A percentile compares a stretch with the other conserved stretches of the same genome.
Evolutionary conservation across 495 filamentous ascomycete genomes (phyloP).

Genomic region (Hyaloscypha finlandica): DNA sequence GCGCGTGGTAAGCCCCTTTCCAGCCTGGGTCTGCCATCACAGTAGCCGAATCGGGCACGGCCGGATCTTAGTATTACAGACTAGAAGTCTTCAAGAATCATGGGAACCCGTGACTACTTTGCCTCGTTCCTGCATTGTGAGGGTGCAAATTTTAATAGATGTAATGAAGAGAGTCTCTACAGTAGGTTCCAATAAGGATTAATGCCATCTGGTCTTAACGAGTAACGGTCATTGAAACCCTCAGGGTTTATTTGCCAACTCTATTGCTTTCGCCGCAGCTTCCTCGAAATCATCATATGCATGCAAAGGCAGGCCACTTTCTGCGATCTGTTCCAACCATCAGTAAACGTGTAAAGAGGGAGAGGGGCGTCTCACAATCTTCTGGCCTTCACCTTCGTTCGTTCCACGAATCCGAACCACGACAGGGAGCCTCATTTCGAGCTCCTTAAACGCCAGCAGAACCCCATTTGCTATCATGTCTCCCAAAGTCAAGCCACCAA

Average conservation of each 20-base stretch:
- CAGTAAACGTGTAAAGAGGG: neutral
- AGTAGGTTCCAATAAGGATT: no score
- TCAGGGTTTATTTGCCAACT: constrained; percentile 50
- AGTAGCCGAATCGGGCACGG: no score
- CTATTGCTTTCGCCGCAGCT: constrained; percentile 73
- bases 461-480: constrained; percentile 91
- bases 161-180: no score
- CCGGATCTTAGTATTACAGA: no score
- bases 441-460: constrained; percentile 72
- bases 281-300: constrained; percentile 84
- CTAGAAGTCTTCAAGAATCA: no score
- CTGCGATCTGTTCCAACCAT: constrained; percentile 55
- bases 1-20: no score
- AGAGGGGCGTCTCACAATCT: constrained; percentile 53
- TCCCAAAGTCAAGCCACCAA: constrained; percentile 79
- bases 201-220: no score
- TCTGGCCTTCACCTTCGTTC: constrained; percentile 75
- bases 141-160: no score
- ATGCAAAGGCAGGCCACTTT: constrained; percentile 71
- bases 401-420: constrained; percentile 85
- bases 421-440: constrained; percentile 70
- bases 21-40: no score
- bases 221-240: no score
- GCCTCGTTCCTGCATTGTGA: no score
- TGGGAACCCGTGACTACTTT: no score